A percentile compares a stretch with the other conserved stretches of the same genome.
phyloP scores from a whole-genome alignment of 2,329 filamentous ascomycete genomes.

The Talaromyces sp. region DNA sequence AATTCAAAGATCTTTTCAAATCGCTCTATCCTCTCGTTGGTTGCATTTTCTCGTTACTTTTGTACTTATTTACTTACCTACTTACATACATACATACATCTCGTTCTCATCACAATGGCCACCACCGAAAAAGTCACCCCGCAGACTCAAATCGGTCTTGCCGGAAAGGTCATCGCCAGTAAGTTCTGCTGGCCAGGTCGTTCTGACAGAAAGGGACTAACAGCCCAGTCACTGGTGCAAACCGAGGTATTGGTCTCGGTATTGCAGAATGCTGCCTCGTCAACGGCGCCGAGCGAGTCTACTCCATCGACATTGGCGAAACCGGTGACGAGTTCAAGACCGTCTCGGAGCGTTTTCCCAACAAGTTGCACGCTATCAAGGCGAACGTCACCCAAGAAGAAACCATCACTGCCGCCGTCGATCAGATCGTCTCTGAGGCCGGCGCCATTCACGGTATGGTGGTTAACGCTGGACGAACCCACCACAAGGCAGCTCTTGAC shows the following conservation, averaged over 20 bases:
- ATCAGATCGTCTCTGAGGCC: slow-evolving; percentile 35
- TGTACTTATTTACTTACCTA: too few species aligned
- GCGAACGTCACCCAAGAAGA: slow-evolving; percentile 46
- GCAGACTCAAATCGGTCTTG: background rate
- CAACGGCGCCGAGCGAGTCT: slow-evolving; percentile 41
- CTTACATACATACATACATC: too few species aligned
- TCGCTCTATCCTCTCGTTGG: background rate
- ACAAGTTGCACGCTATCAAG: slow-evolving; percentile 42
- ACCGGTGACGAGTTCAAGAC: slow-evolving; percentile 32
- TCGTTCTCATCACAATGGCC: background rate
- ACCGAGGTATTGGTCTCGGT: slow-evolving; percentile 45
- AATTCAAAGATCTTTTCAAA: background rate
- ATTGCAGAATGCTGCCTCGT: slow-evolving; percentile 47
- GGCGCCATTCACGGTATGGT: slow-evolving; percentile 45
- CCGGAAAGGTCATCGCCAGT: background rate
- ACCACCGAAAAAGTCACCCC: background rate
- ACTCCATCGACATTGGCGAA: slow-evolving; percentile 39
- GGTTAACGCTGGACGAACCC: slow-evolving; percentile 43
- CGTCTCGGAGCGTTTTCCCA: slow-evolving; percentile 40
- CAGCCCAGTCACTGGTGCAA: slow-evolving; percentile 29
- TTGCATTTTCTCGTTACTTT: background rate
- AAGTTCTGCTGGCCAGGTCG: background rate
- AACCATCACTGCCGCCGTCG: slow-evolving; percentile 40
- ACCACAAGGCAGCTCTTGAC: slow-evolving; percentile 44
- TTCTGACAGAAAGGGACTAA: background rate